Percentiles rank a stretch among this genome's conserved stretches.
Conservation (phyloP, 495 filamentous ascomycete species). For the Bathelium albidoporum region DNA sequence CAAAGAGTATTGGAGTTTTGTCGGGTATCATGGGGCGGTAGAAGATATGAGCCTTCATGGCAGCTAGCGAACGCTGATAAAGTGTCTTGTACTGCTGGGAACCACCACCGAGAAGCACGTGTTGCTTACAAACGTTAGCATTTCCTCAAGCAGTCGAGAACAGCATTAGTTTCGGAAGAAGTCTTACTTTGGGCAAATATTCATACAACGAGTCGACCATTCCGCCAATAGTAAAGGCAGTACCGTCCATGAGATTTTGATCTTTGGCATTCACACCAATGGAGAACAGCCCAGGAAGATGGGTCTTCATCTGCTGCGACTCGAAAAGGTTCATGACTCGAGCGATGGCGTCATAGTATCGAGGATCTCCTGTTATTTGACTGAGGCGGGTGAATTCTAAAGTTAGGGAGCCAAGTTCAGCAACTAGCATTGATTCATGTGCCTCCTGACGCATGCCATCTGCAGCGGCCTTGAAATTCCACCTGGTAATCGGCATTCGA, state of each 20-base stretch:
- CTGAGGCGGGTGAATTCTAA: slow-evolving; percentile 14
- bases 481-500: slow-evolving; percentile 26
- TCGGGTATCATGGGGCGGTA: slow-evolving; percentile 6
- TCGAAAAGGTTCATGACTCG: slow-evolving; percentile 14
- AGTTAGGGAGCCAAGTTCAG: slow-evolving; percentile 14
- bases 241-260: neutral
- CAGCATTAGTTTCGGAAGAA: slow-evolving; percentile 23
- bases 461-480: slow-evolving; percentile 7
- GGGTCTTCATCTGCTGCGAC: slow-evolving; percentile 8
- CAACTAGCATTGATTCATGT: slow-evolving; percentile 5
- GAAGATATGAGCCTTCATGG: neutral
- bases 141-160: slow-evolving; percentile 11
- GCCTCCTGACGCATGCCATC: neutral
- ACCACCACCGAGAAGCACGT: slow-evolving; percentile 1
- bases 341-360: slow-evolving; percentile 13
- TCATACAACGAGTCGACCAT: slow-evolving; percentile 2
- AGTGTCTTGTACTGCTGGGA: slow-evolving; percentile 1
- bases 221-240: neutral
- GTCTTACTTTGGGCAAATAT: slow-evolving; percentile 2
- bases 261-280: slow-evolving; percentile 20
- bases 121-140: slow-evolving; percentile 12
- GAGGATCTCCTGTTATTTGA: slow-evolving; percentile 12
- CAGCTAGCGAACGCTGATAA: slow-evolving; percentile 1
- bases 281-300: slow-evolving; percentile 31
- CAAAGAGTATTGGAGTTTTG: neutral